Evolutionary conservation across 768 basidiomycete genomes (phyloP), one percentile per base, ranked within the genome.

Genomic region (Leccinum boreale): DNA sequence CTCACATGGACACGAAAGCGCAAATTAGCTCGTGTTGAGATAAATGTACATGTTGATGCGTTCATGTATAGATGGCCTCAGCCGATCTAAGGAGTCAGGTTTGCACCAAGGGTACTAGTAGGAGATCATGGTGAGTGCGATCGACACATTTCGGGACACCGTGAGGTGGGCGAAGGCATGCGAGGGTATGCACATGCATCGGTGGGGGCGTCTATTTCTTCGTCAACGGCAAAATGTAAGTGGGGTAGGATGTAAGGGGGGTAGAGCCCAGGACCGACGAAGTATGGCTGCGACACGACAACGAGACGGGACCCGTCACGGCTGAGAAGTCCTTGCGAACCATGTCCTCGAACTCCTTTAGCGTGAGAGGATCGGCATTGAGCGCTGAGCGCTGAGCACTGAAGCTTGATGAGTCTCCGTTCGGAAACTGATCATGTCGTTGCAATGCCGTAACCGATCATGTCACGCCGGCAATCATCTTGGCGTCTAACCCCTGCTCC

Each of bases 401-500:
- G 69, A 35, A 65, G 62, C 61, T 71, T 71, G 64, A 64, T 64
- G 26, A 28, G 24, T 65, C 73, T 2, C 68, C 65, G 48, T 66
- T 72, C 19, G 71, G 69, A 50, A 69, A 67, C 51, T 64, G 72
- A 44, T 78, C 75, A 29, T 75, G 72, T 59, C 79, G 74, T 61
- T 77, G 75, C 56, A 72, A 67, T 4, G 67, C 61, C 6, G 53
- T 66, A 69, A 67, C 50, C 65, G 73, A 42, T 78, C 75, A 33
- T 75, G 72, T 59, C 79, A 80, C 58, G 42, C 57, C 70, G 1
- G 67, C 61, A 64, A 65, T 68, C 3, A 76, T 76, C 48, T 80
- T 72, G 58, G 73, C 76, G 42, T 79, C 80, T 17, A 87, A 61
- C 4, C 81, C 78, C 14, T 75, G 71, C 62, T 87, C 84, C n/a